Base-by-base conservation (phyloP, 2,329 filamentous ascomycete species). In the Colletotrichum coccodes region DNA sequence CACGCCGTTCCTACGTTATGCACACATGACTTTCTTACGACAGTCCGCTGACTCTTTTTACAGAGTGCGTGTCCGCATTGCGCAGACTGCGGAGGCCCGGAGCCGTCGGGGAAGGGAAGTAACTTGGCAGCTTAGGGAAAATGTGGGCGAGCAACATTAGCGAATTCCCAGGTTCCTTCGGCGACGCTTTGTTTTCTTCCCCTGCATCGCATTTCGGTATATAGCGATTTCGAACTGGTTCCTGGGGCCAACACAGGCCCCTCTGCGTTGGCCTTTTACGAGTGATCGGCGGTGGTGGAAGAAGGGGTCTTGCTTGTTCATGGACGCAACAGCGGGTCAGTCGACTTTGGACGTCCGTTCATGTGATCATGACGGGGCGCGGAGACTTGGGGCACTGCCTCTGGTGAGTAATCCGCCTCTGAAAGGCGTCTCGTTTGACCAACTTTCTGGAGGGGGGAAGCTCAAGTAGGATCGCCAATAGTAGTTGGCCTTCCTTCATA, bases 231-330 rank as follows among this genome's bases (percentile, higher is more conserved):
- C 8, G 18, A 42, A 8, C 23, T 23, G 28, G 6, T 26, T 26
- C 9, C 38, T 44, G n/a, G 44, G 36, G 9, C 44, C 36, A 56
- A 62, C 32, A 14, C 7, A 36, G 30, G 49, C 12, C 6, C 21
- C 9, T 57, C 18, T 54, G 36, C 52, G 60, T 63, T 32, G 44
- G 32, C 38, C 52, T n/a, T 2, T 30, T 32, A 21, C 38, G 28
- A 42, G 30, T 50, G 64, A 68, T 64, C 64, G 38, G 36, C 60
- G 11, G 26, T 6, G 12, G 18, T 36, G n/a, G 28, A 44, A 62
- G 52, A 32, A 26, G 28, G 60, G 47, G 30, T 65, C 46, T 42
- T 46, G 53, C 65, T 36, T 64, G 46, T 54, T 42, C 23, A 30
- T 34, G 28, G 26, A 60, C 38, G 26, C 36, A 23, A 49, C 49